Percentiles rank a stretch among this genome's conserved stretches.
phyloP scores from a whole-genome alignment of 768 basidiomycete genomes.

The Chalciporus pseudorubinellus region DNA sequence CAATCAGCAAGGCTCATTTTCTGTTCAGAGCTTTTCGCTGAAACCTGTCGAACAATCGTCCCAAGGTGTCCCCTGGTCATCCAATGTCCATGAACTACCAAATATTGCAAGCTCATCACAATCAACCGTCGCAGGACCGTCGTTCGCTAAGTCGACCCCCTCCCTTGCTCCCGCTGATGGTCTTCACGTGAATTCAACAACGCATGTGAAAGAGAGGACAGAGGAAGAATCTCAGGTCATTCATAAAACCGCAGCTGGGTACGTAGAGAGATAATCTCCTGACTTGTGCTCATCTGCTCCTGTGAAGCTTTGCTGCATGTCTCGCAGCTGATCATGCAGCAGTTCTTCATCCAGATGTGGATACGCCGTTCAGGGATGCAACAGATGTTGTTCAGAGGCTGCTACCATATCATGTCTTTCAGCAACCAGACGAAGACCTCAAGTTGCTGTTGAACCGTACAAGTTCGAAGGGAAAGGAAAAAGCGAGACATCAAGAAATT shows the following conservation, averaged over 20 bases:
- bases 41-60: slow-evolving; percentile 12
- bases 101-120: slow-evolving; percentile 4
- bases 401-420: slow-evolving; percentile 78
- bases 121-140: slow-evolving; percentile 26
- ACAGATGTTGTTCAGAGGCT: slow-evolving; percentile 67
- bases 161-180: slow-evolving; percentile 12
- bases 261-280: slow-evolving; percentile 13
- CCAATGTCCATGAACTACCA: slow-evolving; percentile 3
- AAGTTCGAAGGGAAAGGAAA: slow-evolving; percentile 61
- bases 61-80: neutral
- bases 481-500: slow-evolving; percentile 45
- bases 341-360: slow-evolving; percentile 62
- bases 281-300: slow-evolving; percentile 15
- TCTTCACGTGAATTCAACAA: slow-evolving; percentile 25
- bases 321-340: slow-evolving; percentile 62
- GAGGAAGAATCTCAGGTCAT: slow-evolving; percentile 52
- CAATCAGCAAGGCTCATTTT: slow-evolving; percentile 27
- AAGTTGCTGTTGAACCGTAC: slow-evolving; percentile 22
- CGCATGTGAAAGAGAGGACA: slow-evolving; percentile 38
- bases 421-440: slow-evolving; percentile 70
- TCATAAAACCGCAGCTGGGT: slow-evolving; percentile 51
- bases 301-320: slow-evolving; percentile 50
- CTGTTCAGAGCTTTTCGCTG: slow-evolving; percentile 28
- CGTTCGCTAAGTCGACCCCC: slow-evolving; percentile 12
- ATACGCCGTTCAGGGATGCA: slow-evolving; percentile 62